Evolutionary conservation across 2,329 filamentous ascomycete species (phyloP).

Genomic region (Lasiodiplodia sp.): DNA sequence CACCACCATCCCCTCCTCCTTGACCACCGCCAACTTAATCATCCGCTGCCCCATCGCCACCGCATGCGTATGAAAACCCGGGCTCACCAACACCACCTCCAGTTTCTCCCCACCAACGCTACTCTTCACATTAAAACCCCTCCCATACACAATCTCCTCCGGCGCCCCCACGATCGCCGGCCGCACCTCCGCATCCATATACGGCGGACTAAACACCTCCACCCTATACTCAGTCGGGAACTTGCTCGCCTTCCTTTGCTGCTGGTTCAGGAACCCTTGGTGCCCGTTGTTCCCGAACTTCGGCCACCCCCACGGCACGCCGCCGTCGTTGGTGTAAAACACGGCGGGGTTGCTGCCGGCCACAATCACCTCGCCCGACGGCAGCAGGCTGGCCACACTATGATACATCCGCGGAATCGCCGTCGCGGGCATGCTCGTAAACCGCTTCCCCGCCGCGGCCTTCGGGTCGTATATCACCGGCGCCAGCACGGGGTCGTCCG

Average conservation of each 20-base stretch:
- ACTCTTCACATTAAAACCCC: constrained; percentile 51
- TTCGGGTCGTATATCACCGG: constrained; percentile 24
- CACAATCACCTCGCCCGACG: constrained; percentile 62
- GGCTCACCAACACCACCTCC: constrained; percentile 57
- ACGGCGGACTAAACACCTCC: constrained; percentile 62
- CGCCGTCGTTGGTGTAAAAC: constrained; percentile 47
- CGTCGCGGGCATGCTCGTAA: constrained; percentile 33
- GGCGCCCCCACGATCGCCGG: constrained; percentile 50
- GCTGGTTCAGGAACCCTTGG: constrained; percentile 17
- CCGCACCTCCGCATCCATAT: constrained; percentile 57
- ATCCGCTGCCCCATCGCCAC: constrained; percentile 64
- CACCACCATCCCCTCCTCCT: background rate
- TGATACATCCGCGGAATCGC: constrained; percentile 57
- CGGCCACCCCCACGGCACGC: constrained; percentile 23
- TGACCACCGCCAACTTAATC: constrained; percentile 51
- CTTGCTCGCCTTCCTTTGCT: background rate
- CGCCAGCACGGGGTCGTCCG: constrained; percentile 18
- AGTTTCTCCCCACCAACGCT: constrained; percentile 45
- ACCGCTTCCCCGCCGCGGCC: background rate
- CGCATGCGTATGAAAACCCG: constrained; percentile 62
- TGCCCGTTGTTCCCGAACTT: constrained; percentile 28
- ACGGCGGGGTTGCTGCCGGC: constrained; percentile 62
- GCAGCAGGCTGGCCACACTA: constrained; percentile 59
- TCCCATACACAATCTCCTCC: constrained; percentile 47
- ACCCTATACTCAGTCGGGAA: constrained; percentile 63